Evolutionary conservation across 331 rosid species (phyloP).

Genomic region (Cydonia oblonga): DNA sequence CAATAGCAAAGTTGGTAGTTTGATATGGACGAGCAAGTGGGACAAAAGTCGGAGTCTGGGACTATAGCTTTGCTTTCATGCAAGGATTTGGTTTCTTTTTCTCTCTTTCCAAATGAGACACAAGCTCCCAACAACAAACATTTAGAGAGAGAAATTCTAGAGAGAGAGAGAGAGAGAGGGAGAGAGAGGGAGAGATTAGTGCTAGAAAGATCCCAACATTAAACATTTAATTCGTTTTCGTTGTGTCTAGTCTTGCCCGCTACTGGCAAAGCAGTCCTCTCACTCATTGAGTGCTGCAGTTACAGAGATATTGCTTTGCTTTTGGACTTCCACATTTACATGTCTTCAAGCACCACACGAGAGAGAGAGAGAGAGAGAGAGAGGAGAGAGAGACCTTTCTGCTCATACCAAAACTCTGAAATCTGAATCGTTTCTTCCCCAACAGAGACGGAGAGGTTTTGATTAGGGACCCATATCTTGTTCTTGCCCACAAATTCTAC

Average conservation of each 20-base stretch:
- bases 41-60: background rate
- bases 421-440: background rate
- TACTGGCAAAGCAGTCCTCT: background rate
- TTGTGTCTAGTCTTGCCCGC: background rate
- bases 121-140: background rate
- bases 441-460: background rate
- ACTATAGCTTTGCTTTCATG: constrained; percentile 18
- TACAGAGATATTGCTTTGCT: background rate
- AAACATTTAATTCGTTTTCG: background rate
- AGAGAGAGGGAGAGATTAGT: background rate
- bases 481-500: background rate
- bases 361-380: background rate
- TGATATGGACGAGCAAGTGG: background rate
- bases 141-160: background rate
- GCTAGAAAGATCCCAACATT: background rate
- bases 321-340: background rate
- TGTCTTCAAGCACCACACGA: background rate
- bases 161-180: background rate
- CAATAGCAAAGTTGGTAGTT: background rate
- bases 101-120: constrained; percentile 8
- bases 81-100: constrained; percentile 3
- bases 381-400: background rate
- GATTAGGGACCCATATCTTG: background rate
- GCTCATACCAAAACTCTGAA: background rate
- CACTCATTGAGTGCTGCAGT: background rate